Percentiles rank a stretch among this genome's conserved stretches.
phyloP scores from a whole-genome alignment of 2,329 filamentous ascomycete genomes.

The Trichophaea hybrida region DNA sequence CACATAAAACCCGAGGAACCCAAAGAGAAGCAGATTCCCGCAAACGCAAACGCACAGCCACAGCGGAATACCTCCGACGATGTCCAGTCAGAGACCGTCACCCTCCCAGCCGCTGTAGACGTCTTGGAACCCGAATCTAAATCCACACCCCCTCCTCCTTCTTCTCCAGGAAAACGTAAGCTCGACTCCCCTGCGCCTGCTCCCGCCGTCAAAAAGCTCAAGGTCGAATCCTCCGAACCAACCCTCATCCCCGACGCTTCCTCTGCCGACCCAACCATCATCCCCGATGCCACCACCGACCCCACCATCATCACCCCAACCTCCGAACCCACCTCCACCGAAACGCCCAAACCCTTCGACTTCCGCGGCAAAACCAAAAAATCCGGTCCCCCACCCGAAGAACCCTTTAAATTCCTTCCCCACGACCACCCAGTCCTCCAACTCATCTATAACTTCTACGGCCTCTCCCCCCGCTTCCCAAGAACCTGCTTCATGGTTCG shows the following conservation, averaged over 20 bases:
- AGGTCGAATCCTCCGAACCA: conserved; percentile 25
- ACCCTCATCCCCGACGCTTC: conserved; percentile 25
- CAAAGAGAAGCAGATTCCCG: conserved; percentile 9
- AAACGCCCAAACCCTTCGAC: conserved; percentile 24
- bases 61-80: conserved; percentile 15
- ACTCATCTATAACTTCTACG: conserved; percentile 70
- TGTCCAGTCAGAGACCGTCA: conserved; percentile 6
- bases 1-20: conserved; percentile 30
- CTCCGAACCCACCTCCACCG: conserved; percentile 13
- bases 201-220: conserved; percentile 24
- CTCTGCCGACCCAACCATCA: conserved; percentile 23
- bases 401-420: conserved; percentile 84
- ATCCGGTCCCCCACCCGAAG: conserved; percentile 50
- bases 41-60: conserved; percentile 8
- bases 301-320: conserved; percentile 15
- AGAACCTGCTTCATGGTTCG: conserved; percentile 88
- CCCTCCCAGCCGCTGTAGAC: conserved; percentile 12
- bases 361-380: conserved; percentile 35
- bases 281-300: conserved; percentile 20
- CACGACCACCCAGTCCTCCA: conserved; percentile 60
- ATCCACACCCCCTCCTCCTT: conserved; percentile 10
- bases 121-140: conserved; percentile 13
- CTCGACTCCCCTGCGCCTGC: conserved; percentile 25
- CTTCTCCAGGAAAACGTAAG: conserved; percentile 24
- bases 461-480: conserved; percentile 70